phyloP scores from a whole-genome alignment of 1,284 basidiomycete genomes.

The Apiotrichum mycotoxinovorans region DNA sequence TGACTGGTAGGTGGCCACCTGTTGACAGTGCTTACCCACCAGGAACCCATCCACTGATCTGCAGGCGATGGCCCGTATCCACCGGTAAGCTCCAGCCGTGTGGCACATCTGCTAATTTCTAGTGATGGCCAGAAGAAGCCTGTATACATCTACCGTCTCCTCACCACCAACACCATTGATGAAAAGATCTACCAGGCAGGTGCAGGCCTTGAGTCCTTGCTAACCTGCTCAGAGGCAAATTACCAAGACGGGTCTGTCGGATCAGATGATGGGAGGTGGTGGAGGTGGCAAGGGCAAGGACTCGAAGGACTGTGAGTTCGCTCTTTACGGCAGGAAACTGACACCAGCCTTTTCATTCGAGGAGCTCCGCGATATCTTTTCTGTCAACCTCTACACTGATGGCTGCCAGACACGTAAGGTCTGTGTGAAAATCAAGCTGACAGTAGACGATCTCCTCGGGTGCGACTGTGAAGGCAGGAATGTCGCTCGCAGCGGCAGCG shows the following conservation, averaged over 20 bases:
- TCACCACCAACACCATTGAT: slow-evolving; percentile 58
- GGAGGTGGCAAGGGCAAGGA: slow-evolving; percentile 23
- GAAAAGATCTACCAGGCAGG: slow-evolving; percentile 51
- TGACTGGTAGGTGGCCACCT: slow-evolving; percentile 64
- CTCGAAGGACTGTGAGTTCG: slow-evolving; percentile 65
- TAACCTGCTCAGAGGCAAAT: slow-evolving; percentile 66
- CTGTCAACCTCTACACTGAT: slow-evolving; percentile 68
- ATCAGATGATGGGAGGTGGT: slow-evolving; percentile 53
- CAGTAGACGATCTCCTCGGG: slow-evolving; percentile 60
- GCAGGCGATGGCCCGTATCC: slow-evolving; percentile 96
- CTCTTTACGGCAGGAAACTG: slow-evolving; percentile 56
- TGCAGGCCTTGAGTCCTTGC: background rate
- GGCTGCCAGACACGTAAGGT: slow-evolving; percentile 73
- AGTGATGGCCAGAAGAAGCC: slow-evolving; percentile 92
- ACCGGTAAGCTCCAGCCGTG: slow-evolving; percentile 60
- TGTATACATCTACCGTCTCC: slow-evolving; percentile 88
- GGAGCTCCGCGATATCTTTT: slow-evolving; percentile 91
- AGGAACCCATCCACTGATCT: slow-evolving; percentile 61
- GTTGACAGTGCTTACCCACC: slow-evolving; percentile 1
- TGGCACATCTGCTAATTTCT: slow-evolving; percentile 4
- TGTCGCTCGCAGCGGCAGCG: slow-evolving; percentile 23
- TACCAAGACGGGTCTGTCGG: slow-evolving; percentile 81
- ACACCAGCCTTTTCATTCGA: slow-evolving; percentile 71
- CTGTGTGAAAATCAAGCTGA: background rate
- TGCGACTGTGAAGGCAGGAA: slow-evolving; percentile 58